Evolutionary conservation across 2,329 filamentous ascomycete species (phyloP).

Genomic region (Bipolaris gigantea): DNA sequence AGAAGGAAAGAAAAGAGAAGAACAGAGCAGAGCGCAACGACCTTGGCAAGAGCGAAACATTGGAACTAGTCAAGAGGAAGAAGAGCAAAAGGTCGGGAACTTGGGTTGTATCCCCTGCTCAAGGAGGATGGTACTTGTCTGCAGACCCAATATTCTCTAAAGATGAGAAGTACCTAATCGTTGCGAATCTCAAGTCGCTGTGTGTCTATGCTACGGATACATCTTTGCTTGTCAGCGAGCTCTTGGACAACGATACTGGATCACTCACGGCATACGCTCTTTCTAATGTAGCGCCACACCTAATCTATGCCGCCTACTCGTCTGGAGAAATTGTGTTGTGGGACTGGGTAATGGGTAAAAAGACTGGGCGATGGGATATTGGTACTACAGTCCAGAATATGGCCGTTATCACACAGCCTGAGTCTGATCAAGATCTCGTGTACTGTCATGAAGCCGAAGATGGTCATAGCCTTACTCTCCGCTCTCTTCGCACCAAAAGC

Average conservation of each 20-base stretch:
- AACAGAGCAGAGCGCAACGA: conserved; percentile 7
- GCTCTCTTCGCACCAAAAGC: conserved; percentile 35
- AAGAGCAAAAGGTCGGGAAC: conserved; percentile 23
- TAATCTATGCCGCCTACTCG: conserved; percentile 58
- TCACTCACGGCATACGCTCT: conserved; percentile 56
- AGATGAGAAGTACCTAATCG: conserved; percentile 67
- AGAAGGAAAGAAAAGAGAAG: conserved; percentile 13
- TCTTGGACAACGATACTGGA: conserved; percentile 53
- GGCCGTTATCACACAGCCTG: conserved; percentile 34
- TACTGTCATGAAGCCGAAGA: conserved; percentile 46
- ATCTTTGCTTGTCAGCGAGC: conserved; percentile 75
- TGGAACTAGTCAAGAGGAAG: conserved; percentile 19
- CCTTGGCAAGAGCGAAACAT: conserved; percentile 1
- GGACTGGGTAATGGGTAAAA: conserved; percentile 58
- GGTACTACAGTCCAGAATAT: conserved; percentile 42
- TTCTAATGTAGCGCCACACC: conserved; percentile 54
- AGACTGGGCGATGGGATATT: conserved; percentile 50
- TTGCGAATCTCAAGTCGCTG: conserved; percentile 73
- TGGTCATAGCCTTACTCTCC: conserved; percentile 45
- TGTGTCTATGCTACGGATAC: conserved; percentile 80
- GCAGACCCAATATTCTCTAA: conserved; percentile 60
- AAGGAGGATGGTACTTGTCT: conserved; percentile 59
- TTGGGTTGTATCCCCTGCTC: conserved; percentile 49
- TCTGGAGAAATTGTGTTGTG: conserved; percentile 58
- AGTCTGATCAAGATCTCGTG: conserved; percentile 38